These are phyloP conservation scores for Mangifera indica DNA, from an alignment of 345 rosid species.

Conservation along the genomic window DNA sequence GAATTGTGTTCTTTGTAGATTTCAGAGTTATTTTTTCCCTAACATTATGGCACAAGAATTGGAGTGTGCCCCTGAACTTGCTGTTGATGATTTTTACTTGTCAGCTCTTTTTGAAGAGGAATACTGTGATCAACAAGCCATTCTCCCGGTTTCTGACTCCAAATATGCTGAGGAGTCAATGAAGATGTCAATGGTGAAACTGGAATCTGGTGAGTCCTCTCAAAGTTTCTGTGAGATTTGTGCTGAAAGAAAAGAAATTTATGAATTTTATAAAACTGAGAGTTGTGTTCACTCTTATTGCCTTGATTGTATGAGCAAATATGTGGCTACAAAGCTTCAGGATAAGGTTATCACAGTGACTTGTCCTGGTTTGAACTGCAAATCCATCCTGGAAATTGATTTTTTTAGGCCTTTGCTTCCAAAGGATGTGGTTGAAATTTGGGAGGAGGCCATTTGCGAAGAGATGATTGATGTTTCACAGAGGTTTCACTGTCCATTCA, in stretches of 20 bases:
- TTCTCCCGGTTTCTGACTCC: conserved; percentile 19
- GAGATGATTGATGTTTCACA: conserved; percentile 34
- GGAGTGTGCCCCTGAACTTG: not conserved
- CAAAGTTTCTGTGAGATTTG: conserved; percentile 54
- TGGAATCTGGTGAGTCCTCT: conserved; percentile 30
- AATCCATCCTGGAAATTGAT: conserved; percentile 41
- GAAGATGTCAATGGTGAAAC: not conserved
- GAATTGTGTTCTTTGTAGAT: not conserved
- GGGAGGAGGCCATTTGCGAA: conserved; percentile 54
- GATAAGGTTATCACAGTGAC: conserved; percentile 24
- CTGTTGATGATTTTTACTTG: conserved; percentile 31
- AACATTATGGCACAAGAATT: not conserved
- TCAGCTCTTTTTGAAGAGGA: conserved; percentile 14
- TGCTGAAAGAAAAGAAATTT: conserved; percentile 37
- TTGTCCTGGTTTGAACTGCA: conserved; percentile 61
- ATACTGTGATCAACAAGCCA: not conserved
- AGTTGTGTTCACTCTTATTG: conserved; percentile 56
- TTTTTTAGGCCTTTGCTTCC: conserved; percentile 44
- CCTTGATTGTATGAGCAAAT: conserved; percentile 45
- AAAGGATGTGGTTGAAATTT: conserved; percentile 38
- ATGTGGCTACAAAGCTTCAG: conserved; percentile 40
- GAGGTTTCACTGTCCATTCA: conserved; percentile 66
- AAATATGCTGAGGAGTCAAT: not conserved
- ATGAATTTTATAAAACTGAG: conserved; percentile 37
- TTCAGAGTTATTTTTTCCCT: not conserved